Base-by-base conservation (phyloP, 768 basidiomycete genomes). In the Lactarius evosmus region DNA sequence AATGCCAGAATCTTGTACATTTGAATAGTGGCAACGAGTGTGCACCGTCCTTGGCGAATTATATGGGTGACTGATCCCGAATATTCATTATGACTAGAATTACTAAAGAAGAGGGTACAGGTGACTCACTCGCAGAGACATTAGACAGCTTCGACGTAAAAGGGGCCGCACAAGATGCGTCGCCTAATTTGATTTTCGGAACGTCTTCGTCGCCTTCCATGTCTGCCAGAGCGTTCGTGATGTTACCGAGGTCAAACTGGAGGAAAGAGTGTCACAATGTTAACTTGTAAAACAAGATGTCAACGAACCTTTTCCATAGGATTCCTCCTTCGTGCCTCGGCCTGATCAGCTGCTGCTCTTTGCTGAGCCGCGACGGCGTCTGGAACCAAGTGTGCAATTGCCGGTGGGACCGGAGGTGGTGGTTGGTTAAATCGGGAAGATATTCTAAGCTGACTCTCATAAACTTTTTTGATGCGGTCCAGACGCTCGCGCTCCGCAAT, bases 1-100 rank as follows among this genome's bases (percentile, higher is more conserved):
- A 99, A 78, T 1, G 96, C 97, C 40, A 99, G 80, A 69, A 99
- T 99, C 80, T 98, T 97, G 85, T 98, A 99, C 97, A 99, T 99
- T 77, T 99, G 97, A 59, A 96, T 90, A 3, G 97, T 99, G 2
- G 97, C 97, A 51, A 98, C 97, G 19, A 99, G 85, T 1, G 97
- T 99, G 79, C 97, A 98, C 32, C 97, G 92, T 27, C 97, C 97
- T 76, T 98, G 97, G 22, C 97, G 87, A 69, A 99, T 97, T 74
- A 99, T 98, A 73, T 96, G 95, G 22, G 92, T 89, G 70, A 99
- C 94, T 95, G 36, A 46, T 46, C 25, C 50, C 59, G 54, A 46
- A 36, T 29, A 27, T 29, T 46, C 7, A 32, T 32, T 19, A 22
- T 16, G 7, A 60, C 46, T 6, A 44, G 34, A 7, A 38, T 61